phyloP scores from a whole-genome alignment of 2,329 filamentous ascomycete species.

The Pseudopithomyces maydicus region DNA sequence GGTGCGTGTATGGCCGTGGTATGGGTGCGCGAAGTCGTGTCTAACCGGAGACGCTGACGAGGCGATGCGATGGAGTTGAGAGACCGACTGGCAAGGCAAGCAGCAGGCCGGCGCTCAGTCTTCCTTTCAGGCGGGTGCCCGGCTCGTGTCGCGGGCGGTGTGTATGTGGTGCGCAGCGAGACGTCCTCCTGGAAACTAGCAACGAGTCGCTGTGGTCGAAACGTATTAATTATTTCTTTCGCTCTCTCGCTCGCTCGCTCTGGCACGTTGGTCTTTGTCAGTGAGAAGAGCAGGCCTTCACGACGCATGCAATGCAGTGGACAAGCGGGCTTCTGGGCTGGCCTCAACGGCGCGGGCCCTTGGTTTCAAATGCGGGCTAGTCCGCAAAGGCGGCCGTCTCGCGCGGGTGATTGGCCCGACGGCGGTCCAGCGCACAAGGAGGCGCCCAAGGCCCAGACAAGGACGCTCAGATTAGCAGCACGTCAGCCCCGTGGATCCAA shows the following conservation, averaged over 20 bases:
- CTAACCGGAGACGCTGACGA: constrained; percentile 23
- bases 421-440: neutral
- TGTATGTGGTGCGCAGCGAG: too few relatives aligned
- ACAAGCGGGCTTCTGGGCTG: neutral
- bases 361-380: neutral
- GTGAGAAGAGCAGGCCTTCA: too few relatives aligned
- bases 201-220: neutral
- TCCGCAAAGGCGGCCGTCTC: constrained; percentile 1
- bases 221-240: neutral
- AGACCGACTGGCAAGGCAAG: neutral
- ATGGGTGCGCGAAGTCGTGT: too few relatives aligned
- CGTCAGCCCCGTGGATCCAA: constrained; percentile 18
- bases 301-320: too few relatives aligned
- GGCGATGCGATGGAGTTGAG: too few relatives aligned
- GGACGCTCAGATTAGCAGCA: constrained; percentile 26
- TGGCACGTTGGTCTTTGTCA: neutral
- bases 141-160: constrained; percentile 3
- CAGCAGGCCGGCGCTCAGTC: neutral
- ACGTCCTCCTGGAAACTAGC: too few relatives aligned
- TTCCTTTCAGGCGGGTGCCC: neutral
- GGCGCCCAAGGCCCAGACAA: constrained; percentile 13
- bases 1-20: too few relatives aligned
- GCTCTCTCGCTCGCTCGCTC: neutral
- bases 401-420: neutral
- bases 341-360: too few relatives aligned